A percentile compares a stretch with the other conserved stretches of the same genome.
Evolutionary conservation across 495 filamentous ascomycete genomes (phyloP).

Genomic region (Penicillium subrubescens): DNA sequence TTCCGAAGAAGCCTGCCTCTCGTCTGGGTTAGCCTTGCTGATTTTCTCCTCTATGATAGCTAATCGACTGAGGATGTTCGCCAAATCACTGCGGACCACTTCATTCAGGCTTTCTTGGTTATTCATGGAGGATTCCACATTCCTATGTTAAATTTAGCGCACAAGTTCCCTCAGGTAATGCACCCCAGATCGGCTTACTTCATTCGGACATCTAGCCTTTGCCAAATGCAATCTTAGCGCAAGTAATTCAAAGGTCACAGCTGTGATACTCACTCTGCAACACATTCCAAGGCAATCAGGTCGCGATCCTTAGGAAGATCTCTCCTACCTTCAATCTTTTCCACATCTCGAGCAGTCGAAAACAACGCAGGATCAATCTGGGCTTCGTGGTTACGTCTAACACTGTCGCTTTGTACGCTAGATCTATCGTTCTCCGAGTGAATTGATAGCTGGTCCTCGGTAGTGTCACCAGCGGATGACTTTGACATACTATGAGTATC

Average conservation of each 20-base stretch:
- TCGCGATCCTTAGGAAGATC: constrained; percentile 1
- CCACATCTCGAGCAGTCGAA: constrained; percentile 3
- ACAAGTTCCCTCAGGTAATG: constrained; percentile 2
- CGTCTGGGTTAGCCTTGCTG: background rate
- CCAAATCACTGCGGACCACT: constrained; percentile 1
- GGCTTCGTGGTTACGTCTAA: no score
- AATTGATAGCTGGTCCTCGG: no score
- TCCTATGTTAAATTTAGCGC: constrained; percentile 3
- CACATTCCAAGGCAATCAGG: background rate
- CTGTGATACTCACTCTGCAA: background rate
- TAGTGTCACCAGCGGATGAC: background rate
- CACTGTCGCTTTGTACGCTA: no score
- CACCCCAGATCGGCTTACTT: background rate
- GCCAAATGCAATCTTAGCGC: background rate
- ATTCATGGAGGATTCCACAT: constrained; percentile 5
- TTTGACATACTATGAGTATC: background rate
- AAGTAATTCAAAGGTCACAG: constrained; percentile 1
- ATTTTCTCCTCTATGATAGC: constrained; percentile 1
- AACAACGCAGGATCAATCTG: no score
- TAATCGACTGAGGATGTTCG: constrained; percentile 1
- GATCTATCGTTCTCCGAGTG: no score
- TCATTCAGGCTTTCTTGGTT: constrained; percentile 2
- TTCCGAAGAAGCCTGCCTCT: background rate
- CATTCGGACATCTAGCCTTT: no score
- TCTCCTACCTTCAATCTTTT: constrained; percentile 2